Evolutionary conservation across 2,329 filamentous ascomycete genomes (phyloP), one percentile per base, ranked within the genome.

Genomic region (Akanthomyces lecanii): DNA sequence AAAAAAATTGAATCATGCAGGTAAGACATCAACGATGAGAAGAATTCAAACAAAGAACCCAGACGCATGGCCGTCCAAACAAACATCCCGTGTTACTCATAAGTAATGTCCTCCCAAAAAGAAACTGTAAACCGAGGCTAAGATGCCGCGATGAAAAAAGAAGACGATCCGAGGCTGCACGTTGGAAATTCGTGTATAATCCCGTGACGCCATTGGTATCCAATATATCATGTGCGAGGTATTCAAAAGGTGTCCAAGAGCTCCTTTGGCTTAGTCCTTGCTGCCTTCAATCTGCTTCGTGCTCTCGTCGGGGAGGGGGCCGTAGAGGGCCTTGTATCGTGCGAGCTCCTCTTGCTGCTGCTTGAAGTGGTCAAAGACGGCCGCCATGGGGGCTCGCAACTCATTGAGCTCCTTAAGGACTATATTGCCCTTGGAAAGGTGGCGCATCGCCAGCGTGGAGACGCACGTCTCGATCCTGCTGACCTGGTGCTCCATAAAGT

Each of bases 401-500:
- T 91, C 85, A 60, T 89, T 82, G 30, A 96, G 83, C 66, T 82
- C 80, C 51, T 81, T 77, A 55, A 91, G 82, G 1, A 75, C 74
- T 47, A 81, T 84, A 69, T 89, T 85, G 14, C 92, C 91, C 40
- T 84, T 82, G 67, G 91, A 85, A 74, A 96, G 84, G 74, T 96
- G 89, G 55, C 94, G 89, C 69, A 97, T 80, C 14, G 86, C 81
- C 57, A 97, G 83, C 0, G 91, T 92, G 38, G 89, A 90, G 68
- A 93, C 84, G 72, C 91, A 95, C 58, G 91, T 89, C 92, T 99
- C 95, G 73, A 99, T 96, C 71, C 95, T 87, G 73, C 90, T 93
- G 69, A 99, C 90, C 82, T 97, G 92, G 73, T 98, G 93, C 73
- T 96, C 93, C 74, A 98, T 84, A 71, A 99, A 92, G 71, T 91